A percentile compares a stretch with the other conserved stretches of the same genome.
These are phyloP conservation scores for Haplosporangium gracile DNA, from an alignment of 192 early-diverging fungal species.

Conservation along the genomic window DNA sequence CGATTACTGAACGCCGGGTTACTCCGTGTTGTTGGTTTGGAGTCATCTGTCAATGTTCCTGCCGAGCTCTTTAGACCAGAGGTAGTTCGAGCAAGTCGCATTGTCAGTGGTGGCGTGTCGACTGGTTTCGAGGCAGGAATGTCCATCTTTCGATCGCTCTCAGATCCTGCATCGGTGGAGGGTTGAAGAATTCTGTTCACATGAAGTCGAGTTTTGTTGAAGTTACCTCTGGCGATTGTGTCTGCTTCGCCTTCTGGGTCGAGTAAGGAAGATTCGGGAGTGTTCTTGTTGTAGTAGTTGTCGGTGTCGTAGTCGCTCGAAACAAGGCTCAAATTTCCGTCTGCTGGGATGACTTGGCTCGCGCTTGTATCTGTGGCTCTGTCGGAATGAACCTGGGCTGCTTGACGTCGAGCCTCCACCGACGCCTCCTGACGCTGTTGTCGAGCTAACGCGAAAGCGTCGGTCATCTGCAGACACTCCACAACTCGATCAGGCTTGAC, in stretches of 20 bases:
- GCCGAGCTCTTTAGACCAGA: not conserved
- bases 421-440: not conserved
- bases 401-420: not conserved
- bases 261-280: conserved; percentile 11
- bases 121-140: not conserved
- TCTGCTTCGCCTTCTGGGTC: conserved; percentile 5
- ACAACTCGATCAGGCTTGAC: conserved; percentile 48
- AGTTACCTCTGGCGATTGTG: not conserved
- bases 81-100: not conserved
- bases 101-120: not conserved
- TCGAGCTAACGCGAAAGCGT: not conserved
- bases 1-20: conserved; percentile 35
- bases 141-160: not conserved
- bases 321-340: conserved; percentile 14
- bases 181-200: not conserved
- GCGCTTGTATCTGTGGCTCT: not conserved
- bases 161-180: not conserved
- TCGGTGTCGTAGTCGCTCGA: conserved; percentile 41
- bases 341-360: conserved; percentile 24
- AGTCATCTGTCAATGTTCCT: conserved; percentile 9
- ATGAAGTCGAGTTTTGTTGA: not conserved
- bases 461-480: conserved; percentile 44
- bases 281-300: conserved; percentile 46
- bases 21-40: not conserved
- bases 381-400: not conserved